These are phyloP conservation scores for carrot (Daucus carota) DNA, from an alignment of 129 eudicot species.

Conservation along the genomic window DH1_v3.0 NC_030382.2:45466501-45467000, in stretches of 20 bases:
- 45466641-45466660: conserved; percentile 47
- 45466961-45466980: conserved; percentile 87
- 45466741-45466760: conserved; percentile 47
- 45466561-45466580: neutral
- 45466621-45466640: conserved; percentile 4
- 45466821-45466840: conserved; percentile 55
- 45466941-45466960: conserved; percentile 70
- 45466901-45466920: conserved; percentile 47
- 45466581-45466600: conserved; percentile 1
- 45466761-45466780: conserved; percentile 50
- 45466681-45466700: conserved; percentile 53
- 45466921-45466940: conserved; percentile 64
- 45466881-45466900: conserved; percentile 62
- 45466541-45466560: conserved; percentile 3
- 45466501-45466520: neutral
- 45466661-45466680: conserved; percentile 58
- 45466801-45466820: conserved; percentile 41
- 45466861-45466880: conserved; percentile 69
- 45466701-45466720: conserved; percentile 62
- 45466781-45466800: conserved; percentile 23
- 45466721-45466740: conserved; percentile 83
- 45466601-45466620: neutral
- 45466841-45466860: conserved; percentile 96
- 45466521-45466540: neutral
- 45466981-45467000: conserved; percentile 91